These are phyloP conservation scores for Ilyonectria robusta DNA, from an alignment of 2,329 filamentous ascomycete genomes.

Conservation along the genomic window DNA sequence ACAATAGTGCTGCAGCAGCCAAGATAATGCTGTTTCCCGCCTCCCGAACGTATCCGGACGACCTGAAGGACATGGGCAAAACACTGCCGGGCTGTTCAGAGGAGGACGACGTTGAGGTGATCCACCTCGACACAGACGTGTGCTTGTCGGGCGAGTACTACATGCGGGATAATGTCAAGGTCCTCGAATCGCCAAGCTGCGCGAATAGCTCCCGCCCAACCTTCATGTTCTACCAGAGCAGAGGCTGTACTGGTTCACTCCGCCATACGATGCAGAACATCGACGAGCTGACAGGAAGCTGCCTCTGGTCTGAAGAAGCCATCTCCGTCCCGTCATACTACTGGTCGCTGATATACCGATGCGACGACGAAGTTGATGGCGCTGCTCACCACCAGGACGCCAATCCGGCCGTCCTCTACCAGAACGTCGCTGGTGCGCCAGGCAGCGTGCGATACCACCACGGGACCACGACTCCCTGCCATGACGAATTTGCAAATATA, in stretches of 20 bases:
- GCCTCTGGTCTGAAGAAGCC: conserved; percentile 18
- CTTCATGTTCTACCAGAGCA: conserved; percentile 14
- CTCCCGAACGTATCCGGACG: conserved; percentile 21
- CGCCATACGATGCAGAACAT: not conserved
- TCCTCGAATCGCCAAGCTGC: conserved; percentile 8
- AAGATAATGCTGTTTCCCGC: conserved; percentile 16
- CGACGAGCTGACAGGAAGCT: not conserved
- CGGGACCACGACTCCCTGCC: conserved; percentile 7
- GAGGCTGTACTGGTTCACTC: conserved; percentile 5
- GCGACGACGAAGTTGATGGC: not conserved
- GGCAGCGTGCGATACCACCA: conserved; percentile 6
- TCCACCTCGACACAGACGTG: conserved; percentile 8
- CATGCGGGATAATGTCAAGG: conserved; percentile 17
- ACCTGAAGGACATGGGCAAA: conserved; percentile 19
- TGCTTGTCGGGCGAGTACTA: conserved; percentile 20
- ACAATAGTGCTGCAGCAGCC: not conserved
- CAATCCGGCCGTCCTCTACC: conserved; percentile 4
- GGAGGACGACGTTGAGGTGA: not conserved
- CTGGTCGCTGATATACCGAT: conserved; percentile 25
- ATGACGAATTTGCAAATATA: not conserved
- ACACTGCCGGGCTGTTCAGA: not conserved
- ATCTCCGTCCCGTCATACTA: conserved; percentile 13
- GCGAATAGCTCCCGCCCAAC: conserved; percentile 4
- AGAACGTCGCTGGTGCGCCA: not conserved
- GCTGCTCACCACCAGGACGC: conserved; percentile 1